Percentiles rank a stretch among this genome's conserved stretches.
Conservation (phyloP, 73 alveolate species). For the Loxodes magnus region DNA sequence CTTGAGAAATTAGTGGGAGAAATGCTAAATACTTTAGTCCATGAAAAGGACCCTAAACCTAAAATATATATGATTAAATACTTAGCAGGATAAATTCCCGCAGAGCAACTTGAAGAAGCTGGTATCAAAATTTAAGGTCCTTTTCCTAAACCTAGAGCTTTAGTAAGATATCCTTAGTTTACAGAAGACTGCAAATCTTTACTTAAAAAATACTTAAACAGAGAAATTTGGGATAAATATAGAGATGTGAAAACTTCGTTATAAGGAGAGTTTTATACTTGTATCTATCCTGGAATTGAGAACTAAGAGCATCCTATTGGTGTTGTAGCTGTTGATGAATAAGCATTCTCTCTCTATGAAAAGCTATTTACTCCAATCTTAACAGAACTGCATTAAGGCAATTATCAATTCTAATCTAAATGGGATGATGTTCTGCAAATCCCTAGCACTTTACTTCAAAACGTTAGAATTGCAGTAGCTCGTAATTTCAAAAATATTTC, state of each 20-base stretch:
- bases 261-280: slow-evolving; percentile 20
- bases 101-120: slow-evolving; percentile 24
- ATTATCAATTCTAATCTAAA: not conserved
- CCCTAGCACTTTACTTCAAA: not conserved
- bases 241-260: slow-evolving; percentile 13
- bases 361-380: not conserved
- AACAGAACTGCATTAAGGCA: not conserved
- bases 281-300: slow-evolving; percentile 20
- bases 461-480: slow-evolving; percentile 14
- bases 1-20: slow-evolving; percentile 41
- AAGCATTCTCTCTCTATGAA: not conserved
- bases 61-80: slow-evolving; percentile 48
- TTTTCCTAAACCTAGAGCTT: slow-evolving; percentile 24
- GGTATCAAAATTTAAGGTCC: slow-evolving; percentile 38
- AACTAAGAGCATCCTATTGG: not conserved
- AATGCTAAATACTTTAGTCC: slow-evolving; percentile 56
- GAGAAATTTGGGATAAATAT: slow-evolving; percentile 28
- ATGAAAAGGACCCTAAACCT: slow-evolving; percentile 49
- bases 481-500: slow-evolving; percentile 39
- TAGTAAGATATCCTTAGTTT: slow-evolving; percentile 34
- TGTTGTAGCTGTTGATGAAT: not conserved
- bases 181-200: slow-evolving; percentile 28
- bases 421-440: not conserved
- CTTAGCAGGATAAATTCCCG: slow-evolving; percentile 30
- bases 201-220: slow-evolving; percentile 20